A percentile compares a stretch with the other conserved stretches of the same genome.
Conservation (phyloP, 768 basidiomycete species). For the Boletus edulis region DNA sequence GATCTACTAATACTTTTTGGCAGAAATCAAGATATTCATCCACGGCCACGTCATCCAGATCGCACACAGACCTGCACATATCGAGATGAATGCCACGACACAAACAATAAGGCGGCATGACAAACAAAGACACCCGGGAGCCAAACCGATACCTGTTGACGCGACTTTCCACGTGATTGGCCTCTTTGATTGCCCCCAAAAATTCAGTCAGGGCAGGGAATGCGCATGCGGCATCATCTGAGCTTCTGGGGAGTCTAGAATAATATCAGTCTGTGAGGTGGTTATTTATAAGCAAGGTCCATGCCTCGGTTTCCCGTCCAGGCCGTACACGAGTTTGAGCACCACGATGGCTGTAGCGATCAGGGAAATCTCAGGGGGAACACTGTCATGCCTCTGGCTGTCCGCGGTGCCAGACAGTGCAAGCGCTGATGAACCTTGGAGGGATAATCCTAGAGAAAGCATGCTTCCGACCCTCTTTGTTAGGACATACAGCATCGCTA, state of each 20-base stretch:
- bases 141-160: conserved; percentile 40
- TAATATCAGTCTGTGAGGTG: conserved; percentile 9
- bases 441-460: conserved; percentile 56
- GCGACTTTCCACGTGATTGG: conserved; percentile 35
- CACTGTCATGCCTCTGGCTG: conserved; percentile 57
- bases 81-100: conserved; percentile 3
- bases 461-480: conserved; percentile 57
- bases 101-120: conserved; percentile 13
- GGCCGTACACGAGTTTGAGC: conserved; percentile 82
- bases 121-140: conserved; percentile 46
- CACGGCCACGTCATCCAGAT: conserved; percentile 48
- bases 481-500: conserved; percentile 61
- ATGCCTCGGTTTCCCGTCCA: conserved; percentile 68
- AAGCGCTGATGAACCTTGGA: conserved; percentile 55
- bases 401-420: conserved; percentile 35
- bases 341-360: conserved; percentile 61
- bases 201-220: conserved; percentile 54
- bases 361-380: conserved; percentile 66
- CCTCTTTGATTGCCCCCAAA: conserved; percentile 38
- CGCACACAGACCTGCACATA: conserved; percentile 47
- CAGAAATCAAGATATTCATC: conserved; percentile 71
- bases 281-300: conserved; percentile 1
- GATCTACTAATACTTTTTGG: conserved; percentile 46
- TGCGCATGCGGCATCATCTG: conserved; percentile 57
- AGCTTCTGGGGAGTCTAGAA: conserved; percentile 42